Base-by-base conservation (phyloP, 139 green algal genomes). In the Volvox africanus region DNA sequence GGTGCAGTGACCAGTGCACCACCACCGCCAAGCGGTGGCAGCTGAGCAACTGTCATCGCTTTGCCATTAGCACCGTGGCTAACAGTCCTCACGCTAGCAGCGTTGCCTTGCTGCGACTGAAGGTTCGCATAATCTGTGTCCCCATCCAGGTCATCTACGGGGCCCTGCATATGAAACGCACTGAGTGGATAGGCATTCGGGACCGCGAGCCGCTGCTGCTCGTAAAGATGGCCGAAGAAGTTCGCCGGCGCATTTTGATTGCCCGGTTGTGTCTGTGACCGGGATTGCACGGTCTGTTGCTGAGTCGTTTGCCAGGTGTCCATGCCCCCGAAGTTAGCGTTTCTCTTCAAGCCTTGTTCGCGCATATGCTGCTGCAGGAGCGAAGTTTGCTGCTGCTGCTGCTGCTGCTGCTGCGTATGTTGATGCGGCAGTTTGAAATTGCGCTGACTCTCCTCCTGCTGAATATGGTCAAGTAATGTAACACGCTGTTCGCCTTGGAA, bases 371-470 rank as follows among this genome's bases (percentile, higher is more conserved):
- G 80, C 80, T 86, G 80, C 55, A 73, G 50, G 22, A 33, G 75
- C 86, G 80, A 71, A 32, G 80, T 9, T 24, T 73, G 44, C n/a
- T 28, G 32, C 50, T 84, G 44, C 18, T 75, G 36, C 13, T 90
- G 86, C n/a, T 81, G 75, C 30, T 81, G 75, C 33, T 82, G 76
- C 30, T 82, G 76, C 33, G 13, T 30, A 28, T 82, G 76, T 61
- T 82, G 76, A 0, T 82, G 33, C 76, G 32, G 36, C 20, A 68
- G 78, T 17, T 84, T 24, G 30, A 36, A 44, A 36, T 84, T 26
- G 12, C 50, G 78, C 37, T 62, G 77, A 33, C 55, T 1, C 28
- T 80, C n/a, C 17, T 80, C 24, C 17, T 80, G 73, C 28, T 82
- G 76, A 19, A 61, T 32, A 14, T 82, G 76, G 21, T 73, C 28